These are phyloP conservation scores for Globisporangium okanoganense DNA, from an alignment of 352 stramenopile genomes.

Conservation along the genomic window DNA sequence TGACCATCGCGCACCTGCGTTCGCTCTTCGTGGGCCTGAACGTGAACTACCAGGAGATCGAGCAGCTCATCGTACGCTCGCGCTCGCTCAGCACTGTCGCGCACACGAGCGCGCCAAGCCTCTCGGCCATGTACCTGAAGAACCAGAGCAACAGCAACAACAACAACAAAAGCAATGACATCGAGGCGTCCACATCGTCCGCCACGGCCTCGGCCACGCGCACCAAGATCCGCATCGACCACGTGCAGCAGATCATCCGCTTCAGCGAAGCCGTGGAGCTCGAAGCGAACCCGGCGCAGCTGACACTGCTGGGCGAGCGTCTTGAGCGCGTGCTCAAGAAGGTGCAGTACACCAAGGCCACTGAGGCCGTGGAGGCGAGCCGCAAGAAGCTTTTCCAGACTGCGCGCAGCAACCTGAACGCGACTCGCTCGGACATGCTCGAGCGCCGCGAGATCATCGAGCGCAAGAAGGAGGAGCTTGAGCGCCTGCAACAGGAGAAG, in stretches of 20 bases:
- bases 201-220: conserved; percentile 42
- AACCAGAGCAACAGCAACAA: conserved; percentile 34
- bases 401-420: conserved; percentile 57
- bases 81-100: conserved; percentile 64
- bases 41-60: conserved; percentile 80
- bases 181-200: conserved; percentile 52
- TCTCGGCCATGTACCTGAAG: conserved; percentile 65
- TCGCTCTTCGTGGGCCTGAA: conserved; percentile 84
- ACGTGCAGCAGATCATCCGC: conserved; percentile 79
- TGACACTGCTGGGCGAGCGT: conserved; percentile 67
- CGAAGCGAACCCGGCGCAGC: conserved; percentile 71
- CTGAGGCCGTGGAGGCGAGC: conserved; percentile 17
- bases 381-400: conserved; percentile 68
- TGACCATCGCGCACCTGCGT: conserved; percentile 78
- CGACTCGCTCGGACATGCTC: conserved; percentile 86
- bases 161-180: conserved; percentile 15
- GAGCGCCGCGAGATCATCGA: conserved; percentile 94
- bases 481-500: conserved; percentile 92
- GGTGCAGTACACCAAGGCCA: conserved; percentile 23
- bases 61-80: conserved; percentile 82
- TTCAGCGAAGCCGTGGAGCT: conserved; percentile 81
- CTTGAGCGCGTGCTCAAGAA: conserved; percentile 59
- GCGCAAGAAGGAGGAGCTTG: conserved; percentile 95
- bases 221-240: conserved; percentile 82
- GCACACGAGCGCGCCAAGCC: conserved; percentile 51